Evolutionary conservation across 192 early-diverging fungal genomes (phyloP), one percentile per base, ranked within the genome.

Genomic region (Backusella circina): DNA sequence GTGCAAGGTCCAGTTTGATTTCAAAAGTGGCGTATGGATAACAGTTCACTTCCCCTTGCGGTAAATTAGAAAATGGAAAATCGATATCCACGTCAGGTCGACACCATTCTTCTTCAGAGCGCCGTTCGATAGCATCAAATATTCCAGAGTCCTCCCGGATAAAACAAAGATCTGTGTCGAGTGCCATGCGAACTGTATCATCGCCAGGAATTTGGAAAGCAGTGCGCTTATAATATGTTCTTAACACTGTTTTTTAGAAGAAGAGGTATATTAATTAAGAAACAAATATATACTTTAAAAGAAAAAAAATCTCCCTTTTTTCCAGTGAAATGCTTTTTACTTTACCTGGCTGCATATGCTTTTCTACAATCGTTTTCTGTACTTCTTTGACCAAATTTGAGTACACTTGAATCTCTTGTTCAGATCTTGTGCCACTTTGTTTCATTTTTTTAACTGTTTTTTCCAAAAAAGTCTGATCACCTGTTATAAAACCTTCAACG

Each of bases 181-280:
- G 86, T 28, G 95, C 96, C 57, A 99, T 95, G 36, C 98, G 91
- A 67, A 98, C 97, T 18, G 91, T 85, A 2, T 93, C 87, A 84
- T 99, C 98, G 18, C 95, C 96, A 3, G 98, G 98, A 32, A 99
- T 88, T 83, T 99, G 98, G 88, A 99, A 99, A 13, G 98, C 98
- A 9, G 96, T 97, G 73, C 98, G 91, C 82, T 97, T 97, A 86
- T 98, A 99, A 76, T 95, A 93, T 12, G 96, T 95, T 71, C 97
- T 88, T 71, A 97, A 83, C 9, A 94, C 87, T 87, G 51, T 35
- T 35, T 36, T 37, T 36, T 26, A 23, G 32, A 47, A 36, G 12
- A 66, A 41, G 1, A 36, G 64, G 30, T 2, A 37, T 13, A 70
- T 33, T 33, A 2, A 9, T 31, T 30, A 31, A 15, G 30, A 12